Evolutionary conservation across 73 alveolate species (phyloP), one percentile per base, ranked within the genome.

Genomic region (Paramecium octaurelia): DNA sequence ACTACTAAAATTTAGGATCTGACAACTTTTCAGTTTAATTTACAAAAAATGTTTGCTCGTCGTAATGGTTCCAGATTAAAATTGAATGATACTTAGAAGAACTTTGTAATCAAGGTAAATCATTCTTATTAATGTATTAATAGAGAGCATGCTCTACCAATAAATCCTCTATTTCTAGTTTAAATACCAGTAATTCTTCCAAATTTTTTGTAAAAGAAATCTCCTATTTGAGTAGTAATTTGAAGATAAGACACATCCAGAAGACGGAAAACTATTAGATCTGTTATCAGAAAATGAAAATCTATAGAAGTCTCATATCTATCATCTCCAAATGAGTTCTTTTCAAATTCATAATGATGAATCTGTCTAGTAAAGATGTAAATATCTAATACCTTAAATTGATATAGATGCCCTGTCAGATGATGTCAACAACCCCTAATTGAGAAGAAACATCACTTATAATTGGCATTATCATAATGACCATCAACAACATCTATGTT

Each of bases 391-490:
- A 40, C 10, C 48, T 40, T 40, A 40, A 8, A 7, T 64, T 64
- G 27, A 75, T 75, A 34, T 75, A 75, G 88, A 29, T 29, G 88
- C 88, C 35, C n/a, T 75, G n/a, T 42, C 58, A 14, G 91, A 80
- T 44, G 91, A 80, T 44, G 35, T 35, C 12, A 80, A 80, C 16
- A 80, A 80, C 16, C 76, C 91, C 7, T 80, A 80, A 77, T 23
- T 77, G 10, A 35, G 90, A 38, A 77, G 90, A 44, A 44, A 80
- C 6, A 21, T 80, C 6, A 23, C 71, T 12, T 80, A 80, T 46
- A 80, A 80, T 80, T 43, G 75, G 75, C 44, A 44, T 46, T 80
- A 80, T 20, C 91, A 80, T 80, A 9, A 80, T 20, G 91, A 80
- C 14, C 38, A 80, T 48, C 14, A 44, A 46, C 14, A 23, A 23